These are phyloP conservation scores for Claviceps africana DNA, from an alignment of 2,329 filamentous ascomycete genomes.

Conservation along the genomic window DNA sequence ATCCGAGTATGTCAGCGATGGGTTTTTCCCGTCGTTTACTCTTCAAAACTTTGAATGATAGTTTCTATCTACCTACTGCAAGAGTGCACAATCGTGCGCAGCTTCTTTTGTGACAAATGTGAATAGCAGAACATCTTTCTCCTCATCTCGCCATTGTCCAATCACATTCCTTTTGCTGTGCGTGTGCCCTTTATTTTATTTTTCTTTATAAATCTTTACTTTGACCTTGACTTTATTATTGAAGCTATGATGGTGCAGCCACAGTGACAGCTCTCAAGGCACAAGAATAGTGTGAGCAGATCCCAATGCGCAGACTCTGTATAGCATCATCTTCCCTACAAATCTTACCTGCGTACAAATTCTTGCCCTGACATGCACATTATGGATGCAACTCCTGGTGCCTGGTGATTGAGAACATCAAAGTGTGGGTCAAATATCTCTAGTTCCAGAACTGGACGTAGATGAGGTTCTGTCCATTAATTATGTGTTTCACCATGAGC, in stretches of 20 bases:
- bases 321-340: too few relatives aligned
- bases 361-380: background rate
- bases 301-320: background rate
- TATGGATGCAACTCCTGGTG: background rate
- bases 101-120: background rate
- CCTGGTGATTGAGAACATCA: background rate
- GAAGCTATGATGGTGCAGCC: background rate
- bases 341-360: background rate
- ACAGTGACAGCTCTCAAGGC: background rate
- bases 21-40: background rate
- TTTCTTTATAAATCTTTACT: too few relatives aligned
- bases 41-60: background rate
- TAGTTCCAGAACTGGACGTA: background rate
- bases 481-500: background rate
- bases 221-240: background rate
- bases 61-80: background rate
- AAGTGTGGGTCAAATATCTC: background rate
- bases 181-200: too few relatives aligned
- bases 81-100: background rate
- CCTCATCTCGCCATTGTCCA: background rate
- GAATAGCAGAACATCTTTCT: background rate
- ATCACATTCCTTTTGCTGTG: too few relatives aligned
- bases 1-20: too few relatives aligned
- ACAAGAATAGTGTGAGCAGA: background rate
- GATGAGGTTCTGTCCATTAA: background rate